A percentile compares a stretch with the other conserved stretches of the same genome.
Conservation (phyloP, 306 rosid species). For the Luffa acutangula region DNA sequence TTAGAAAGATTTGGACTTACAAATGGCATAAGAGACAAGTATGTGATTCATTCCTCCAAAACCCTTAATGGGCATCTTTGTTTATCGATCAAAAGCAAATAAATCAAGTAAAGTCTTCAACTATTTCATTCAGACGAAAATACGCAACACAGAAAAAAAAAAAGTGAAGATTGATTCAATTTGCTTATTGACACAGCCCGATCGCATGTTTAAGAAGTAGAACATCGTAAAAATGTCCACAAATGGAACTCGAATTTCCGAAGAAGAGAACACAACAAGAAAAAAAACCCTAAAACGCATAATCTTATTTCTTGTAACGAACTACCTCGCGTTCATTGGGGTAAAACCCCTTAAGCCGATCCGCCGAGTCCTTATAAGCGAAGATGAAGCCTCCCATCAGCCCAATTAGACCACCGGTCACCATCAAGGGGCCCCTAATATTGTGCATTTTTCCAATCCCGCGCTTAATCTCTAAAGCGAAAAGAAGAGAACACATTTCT, state of each 20-base stretch:
- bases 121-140: not conserved
- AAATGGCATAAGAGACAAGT: not conserved
- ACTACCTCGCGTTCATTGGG: conserved; percentile 88
- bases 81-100: not conserved
- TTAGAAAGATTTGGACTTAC: not conserved
- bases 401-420: conserved; percentile 86
- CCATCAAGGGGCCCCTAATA: conserved; percentile 95
- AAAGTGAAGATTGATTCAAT: not conserved
- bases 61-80: not conserved
- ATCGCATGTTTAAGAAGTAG: not conserved
- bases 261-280: not conserved
- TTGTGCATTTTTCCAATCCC: too few species aligned
- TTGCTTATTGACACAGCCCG: conserved; percentile 2
- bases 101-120: not conserved
- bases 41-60: not conserved
- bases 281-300: conserved; percentile 14
- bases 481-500: not conserved
- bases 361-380: conserved; percentile 88
- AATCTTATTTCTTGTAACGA: conserved; percentile 57
- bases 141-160: not conserved
- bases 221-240: not conserved
- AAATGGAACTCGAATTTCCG: not conserved
- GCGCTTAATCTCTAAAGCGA: conserved; percentile 66
- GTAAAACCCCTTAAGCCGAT: conserved; percentile 85
- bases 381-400: too few species aligned